Conservation (phyloP, 2,329 filamentous ascomycete genomes). For the Xylaria sp. region DNA sequence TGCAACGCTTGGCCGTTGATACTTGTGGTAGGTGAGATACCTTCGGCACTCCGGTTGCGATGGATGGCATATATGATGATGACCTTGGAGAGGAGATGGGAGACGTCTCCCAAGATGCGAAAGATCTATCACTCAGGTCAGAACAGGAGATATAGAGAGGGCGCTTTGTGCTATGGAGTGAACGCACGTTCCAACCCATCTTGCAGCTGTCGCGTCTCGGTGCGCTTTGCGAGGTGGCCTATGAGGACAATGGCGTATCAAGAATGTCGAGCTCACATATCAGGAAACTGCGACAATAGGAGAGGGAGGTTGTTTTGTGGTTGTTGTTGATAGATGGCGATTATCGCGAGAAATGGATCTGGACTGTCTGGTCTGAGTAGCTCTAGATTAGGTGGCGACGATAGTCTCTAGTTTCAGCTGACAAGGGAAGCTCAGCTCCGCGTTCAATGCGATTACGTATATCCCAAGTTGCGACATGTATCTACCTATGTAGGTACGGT, state of each 20-base stretch:
- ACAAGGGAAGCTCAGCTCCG: slow-evolving; percentile 25
- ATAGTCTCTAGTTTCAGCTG: slow-evolving; percentile 21
- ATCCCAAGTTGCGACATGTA: too few species aligned
- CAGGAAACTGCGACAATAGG: slow-evolving; percentile 20
- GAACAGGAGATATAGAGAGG: neutral
- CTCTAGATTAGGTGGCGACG: neutral
- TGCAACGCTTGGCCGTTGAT: neutral
- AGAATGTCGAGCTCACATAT: slow-evolving; percentile 36
- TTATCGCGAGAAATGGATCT: slow-evolving; percentile 7
- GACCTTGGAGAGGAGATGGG: slow-evolving; percentile 86
- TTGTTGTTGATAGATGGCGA: neutral
- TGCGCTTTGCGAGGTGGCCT: slow-evolving; percentile 8
- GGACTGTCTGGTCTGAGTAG: slow-evolving; percentile 12
- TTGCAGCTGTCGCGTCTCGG: slow-evolving; percentile 36
- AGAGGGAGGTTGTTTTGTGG: too few species aligned
- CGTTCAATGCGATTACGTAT: slow-evolving; percentile 31
- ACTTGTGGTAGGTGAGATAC: slow-evolving; percentile 52
- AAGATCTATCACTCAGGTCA: slow-evolving; percentile 60
- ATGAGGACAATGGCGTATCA: slow-evolving; percentile 23
- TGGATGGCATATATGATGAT: slow-evolving; percentile 94
- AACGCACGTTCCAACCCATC: slow-evolving; percentile 49
- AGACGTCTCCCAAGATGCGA: slow-evolving; percentile 83
- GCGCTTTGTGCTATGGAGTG: slow-evolving; percentile 14
- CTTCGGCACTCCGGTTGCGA: slow-evolving; percentile 86
- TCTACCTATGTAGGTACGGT: too few species aligned